phyloP scores from a whole-genome alignment of 768 basidiomycete species.

The Phanerodontia chrysosporium region DNA sequence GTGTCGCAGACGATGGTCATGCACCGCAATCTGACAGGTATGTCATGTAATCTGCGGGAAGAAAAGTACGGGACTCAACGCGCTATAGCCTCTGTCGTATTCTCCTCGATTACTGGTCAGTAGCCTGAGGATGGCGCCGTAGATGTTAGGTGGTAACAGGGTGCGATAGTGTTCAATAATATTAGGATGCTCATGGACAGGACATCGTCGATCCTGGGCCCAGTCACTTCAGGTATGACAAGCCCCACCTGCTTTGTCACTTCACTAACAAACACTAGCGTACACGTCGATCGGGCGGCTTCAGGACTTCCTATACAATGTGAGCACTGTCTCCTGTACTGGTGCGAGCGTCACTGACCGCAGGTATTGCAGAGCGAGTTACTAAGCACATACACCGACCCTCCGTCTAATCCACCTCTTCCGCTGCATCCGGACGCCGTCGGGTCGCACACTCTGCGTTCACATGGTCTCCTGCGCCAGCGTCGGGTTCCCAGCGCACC shows the following conservation, averaged over 20 bases:
- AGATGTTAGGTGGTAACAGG: background rate
- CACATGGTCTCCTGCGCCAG: conserved; percentile 2
- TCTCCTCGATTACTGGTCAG: conserved; percentile 5
- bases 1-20: conserved; percentile 28
- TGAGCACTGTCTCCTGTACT: background rate
- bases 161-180: conserved; percentile 7
- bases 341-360: background rate
- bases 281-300: conserved; percentile 1
- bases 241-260: background rate
- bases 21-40: conserved; percentile 28
- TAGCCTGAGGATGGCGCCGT: background rate
- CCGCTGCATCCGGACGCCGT: too few relatives aligned
- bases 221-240: conserved; percentile 22
- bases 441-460: conserved; percentile 27
- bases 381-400: too few relatives aligned
- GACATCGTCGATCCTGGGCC: conserved; percentile 23
- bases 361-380: conserved; percentile 38
- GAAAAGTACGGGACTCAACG: background rate
- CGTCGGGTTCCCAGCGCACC: conserved; percentile 8
- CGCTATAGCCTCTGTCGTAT: conserved; percentile 8
- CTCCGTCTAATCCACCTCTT: too few relatives aligned
- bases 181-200: background rate
- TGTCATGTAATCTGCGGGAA: background rate
- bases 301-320: background rate
- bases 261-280: background rate